These are phyloP conservation scores for Emmonsia crescens DNA, from an alignment of 2,329 filamentous ascomycete species.

Conservation along the genomic window DNA sequence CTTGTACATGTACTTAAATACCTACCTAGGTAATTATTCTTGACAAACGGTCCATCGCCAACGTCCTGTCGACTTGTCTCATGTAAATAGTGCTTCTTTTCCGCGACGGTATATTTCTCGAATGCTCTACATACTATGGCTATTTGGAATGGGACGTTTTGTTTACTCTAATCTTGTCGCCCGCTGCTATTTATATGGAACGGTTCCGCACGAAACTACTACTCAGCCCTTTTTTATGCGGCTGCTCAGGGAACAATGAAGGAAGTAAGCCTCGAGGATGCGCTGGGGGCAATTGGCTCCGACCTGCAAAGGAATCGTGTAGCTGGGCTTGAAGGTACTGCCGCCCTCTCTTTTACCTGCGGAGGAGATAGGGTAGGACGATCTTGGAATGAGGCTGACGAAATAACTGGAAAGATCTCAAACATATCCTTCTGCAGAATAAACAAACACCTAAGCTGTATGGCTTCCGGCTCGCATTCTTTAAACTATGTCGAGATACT, in stretches of 20 bases:
- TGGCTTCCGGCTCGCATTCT: constrained; percentile 8
- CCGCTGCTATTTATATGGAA: not conserved
- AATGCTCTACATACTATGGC: not conserved
- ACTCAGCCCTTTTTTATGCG: not conserved
- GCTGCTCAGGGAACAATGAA: constrained; percentile 22
- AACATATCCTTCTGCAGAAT: constrained; percentile 46
- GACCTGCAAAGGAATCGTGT: constrained; percentile 37
- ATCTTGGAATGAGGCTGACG: constrained; percentile 7
- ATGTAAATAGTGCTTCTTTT: not conserved
- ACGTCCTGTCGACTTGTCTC: not conserved
- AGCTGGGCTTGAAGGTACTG: constrained; percentile 40
- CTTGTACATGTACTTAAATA: too few relatives aligned
- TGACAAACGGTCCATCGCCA: not conserved
- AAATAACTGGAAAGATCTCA: constrained; percentile 35
- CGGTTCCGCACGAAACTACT: not conserved
- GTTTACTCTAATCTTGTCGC: not conserved
- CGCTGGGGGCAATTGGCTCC: constrained; percentile 33
- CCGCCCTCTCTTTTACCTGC: not conserved
- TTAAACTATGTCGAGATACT: not conserved
- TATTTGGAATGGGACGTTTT: not conserved
- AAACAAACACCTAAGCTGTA: constrained; percentile 32
- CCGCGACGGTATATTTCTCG: not conserved
- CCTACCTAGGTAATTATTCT: too few relatives aligned
- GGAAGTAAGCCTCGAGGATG: constrained; percentile 33
- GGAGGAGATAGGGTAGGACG: not conserved